Base-by-base conservation (phyloP, 2,329 filamentous ascomycete genomes). In the Penicillium concentricum region DNA sequence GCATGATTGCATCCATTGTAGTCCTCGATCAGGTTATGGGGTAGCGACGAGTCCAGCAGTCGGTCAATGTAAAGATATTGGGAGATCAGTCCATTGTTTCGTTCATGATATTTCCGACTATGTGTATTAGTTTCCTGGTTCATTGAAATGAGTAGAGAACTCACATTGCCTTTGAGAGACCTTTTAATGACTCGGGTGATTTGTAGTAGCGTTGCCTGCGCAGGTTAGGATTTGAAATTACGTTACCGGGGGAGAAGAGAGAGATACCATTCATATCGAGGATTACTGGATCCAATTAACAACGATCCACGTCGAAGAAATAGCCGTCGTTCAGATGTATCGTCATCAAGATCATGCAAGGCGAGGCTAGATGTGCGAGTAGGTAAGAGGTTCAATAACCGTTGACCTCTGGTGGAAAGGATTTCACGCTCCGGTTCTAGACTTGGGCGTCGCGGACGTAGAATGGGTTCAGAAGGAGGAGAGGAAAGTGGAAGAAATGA, bases 11-110 rank as follows among this genome's bases (percentile, higher is more conserved):
- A 52, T n/a, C 50, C 61, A 15, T 59, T 56, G 74, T 96, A 97
- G 74, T 97, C 92, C 69, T 95, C 92, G 56, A 97, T 86, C 43
- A 97, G 80, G 67, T 93, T 88, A 69, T 96, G 92, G 2, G 92
- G 92, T n/a, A 96, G 84, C 30, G 91, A 92, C 9, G 91, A 96
- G 75, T 96, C 92, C 59, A 97, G 82, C 55, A 97, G 80, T 51
- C 88, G 85, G 75, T 97, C 93, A 66, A 97, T 96, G 72, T 95
- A 97, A 61, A 95, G 81, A 72, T 97, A 97, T 72, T 96, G 89
- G 72, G 94, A 90, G 57, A 97, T 86, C 42, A 97, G 81, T 64
- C 87, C 87, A 76, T 97, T 97, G 70, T 87, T 93, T 42, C 90
- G 86, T 78, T 95, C 88, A 70, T 97, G 96, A 77, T 96, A 97